Evolutionary conservation across 495 filamentous ascomycete species (phyloP).

Genomic region (Clavariopsis aquatica): DNA sequence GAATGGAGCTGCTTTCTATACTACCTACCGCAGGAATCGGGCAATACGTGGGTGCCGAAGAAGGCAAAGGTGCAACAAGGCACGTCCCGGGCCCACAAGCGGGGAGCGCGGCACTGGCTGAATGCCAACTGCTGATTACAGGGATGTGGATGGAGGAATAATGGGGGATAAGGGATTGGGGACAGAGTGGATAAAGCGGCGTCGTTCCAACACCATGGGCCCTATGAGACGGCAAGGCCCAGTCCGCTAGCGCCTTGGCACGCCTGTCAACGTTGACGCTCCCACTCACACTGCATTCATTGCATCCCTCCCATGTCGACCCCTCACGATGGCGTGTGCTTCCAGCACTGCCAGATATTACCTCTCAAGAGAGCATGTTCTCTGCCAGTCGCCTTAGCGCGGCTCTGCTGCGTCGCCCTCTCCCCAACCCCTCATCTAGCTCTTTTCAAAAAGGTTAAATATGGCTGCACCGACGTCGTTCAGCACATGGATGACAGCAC

Average conservation of each 20-base stretch:
- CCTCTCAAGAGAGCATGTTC: background rate
- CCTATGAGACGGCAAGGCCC: background rate
- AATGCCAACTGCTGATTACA: background rate
- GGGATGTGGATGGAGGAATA: background rate
- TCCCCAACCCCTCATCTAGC: too few species aligned
- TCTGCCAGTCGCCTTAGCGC: background rate
- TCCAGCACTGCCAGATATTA: too few species aligned
- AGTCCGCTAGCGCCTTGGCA: background rate
- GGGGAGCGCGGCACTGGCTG: background rate
- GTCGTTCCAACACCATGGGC: background rate
- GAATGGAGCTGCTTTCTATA: too few species aligned
- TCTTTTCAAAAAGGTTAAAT: slow-evolving; percentile 3
- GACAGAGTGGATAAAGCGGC: background rate
- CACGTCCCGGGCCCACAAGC: too few species aligned
- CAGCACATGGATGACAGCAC: background rate
- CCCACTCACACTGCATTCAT: background rate
- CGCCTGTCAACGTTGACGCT: background rate
- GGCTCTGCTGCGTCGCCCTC: too few species aligned
- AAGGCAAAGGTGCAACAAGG: too few species aligned
- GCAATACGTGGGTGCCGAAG: too few species aligned
- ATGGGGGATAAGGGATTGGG: background rate
- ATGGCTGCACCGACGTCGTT: background rate
- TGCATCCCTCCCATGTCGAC: too few species aligned
- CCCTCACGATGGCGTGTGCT: too few species aligned
- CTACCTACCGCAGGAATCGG: too few species aligned